Percentiles rank a stretch among this genome's conserved stretches.
Evolutionary conservation across 2,329 filamentous ascomycete genomes (phyloP).

Genomic region (Clonostachys chloroleuca): DNA sequence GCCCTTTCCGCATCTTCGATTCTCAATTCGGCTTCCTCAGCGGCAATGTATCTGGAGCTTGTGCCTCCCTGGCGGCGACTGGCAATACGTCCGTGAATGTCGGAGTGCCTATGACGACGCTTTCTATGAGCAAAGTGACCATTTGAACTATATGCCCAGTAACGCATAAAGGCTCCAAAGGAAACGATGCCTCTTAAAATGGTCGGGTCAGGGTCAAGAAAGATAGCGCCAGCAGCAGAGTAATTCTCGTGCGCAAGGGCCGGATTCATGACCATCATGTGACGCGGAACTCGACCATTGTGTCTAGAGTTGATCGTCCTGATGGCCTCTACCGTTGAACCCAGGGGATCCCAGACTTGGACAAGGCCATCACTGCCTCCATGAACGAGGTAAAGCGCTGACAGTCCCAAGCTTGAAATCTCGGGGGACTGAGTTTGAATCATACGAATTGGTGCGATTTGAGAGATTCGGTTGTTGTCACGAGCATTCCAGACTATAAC

Average conservation of each 20-base stretch:
- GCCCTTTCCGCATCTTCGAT: slow-evolving; percentile 63
- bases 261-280: slow-evolving; percentile 50
- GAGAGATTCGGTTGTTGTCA: slow-evolving; percentile 39
- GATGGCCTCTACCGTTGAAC: slow-evolving; percentile 72
- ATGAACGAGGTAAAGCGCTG: slow-evolving; percentile 83
- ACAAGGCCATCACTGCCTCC: slow-evolving; percentile 93
- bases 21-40: slow-evolving; percentile 78
- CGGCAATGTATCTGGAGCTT: slow-evolving; percentile 76
- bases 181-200: slow-evolving; percentile 81
- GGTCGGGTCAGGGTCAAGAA: slow-evolving; percentile 82
- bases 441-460: slow-evolving; percentile 66
- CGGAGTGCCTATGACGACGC: slow-evolving; percentile 69
- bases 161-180: slow-evolving; percentile 81
- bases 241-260: slow-evolving; percentile 67
- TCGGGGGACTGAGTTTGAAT: slow-evolving; percentile 90
- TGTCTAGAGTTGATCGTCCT: slow-evolving; percentile 85
- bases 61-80: slow-evolving; percentile 58
- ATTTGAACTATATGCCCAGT: slow-evolving; percentile 89
- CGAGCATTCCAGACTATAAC: slow-evolving; percentile 84
- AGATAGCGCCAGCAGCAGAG: slow-evolving; percentile 78
- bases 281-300: slow-evolving; percentile 75
- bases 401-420: slow-evolving; percentile 77
- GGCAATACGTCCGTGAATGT: slow-evolving; percentile 44
- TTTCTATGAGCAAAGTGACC: slow-evolving; percentile 73
- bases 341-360: slow-evolving; percentile 94